Evolutionary conservation across 768 basidiomycete species (phyloP).

Genomic region (Boletus huronensis): DNA sequence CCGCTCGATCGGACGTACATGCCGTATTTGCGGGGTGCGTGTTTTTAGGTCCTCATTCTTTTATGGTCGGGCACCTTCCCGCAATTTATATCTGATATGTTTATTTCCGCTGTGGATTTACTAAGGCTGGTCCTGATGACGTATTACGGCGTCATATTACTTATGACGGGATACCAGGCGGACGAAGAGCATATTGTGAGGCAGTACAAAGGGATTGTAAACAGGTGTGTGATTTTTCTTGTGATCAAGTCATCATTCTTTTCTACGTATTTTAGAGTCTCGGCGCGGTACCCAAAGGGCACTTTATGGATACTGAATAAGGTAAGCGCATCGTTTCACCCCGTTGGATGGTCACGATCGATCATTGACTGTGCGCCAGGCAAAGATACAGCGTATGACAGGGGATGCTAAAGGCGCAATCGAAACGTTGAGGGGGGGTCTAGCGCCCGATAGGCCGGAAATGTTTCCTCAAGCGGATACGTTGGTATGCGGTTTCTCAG

Average conservation of each 20-base stretch:
- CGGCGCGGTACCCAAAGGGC: constrained; percentile 58
- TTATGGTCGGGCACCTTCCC: not conserved
- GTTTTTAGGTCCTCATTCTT: not conserved
- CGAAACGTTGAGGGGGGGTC: constrained; percentile 51
- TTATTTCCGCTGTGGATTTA: not conserved
- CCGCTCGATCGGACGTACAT: constrained; percentile 66
- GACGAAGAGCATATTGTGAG: constrained; percentile 61
- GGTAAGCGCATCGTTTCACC: constrained; percentile 31
- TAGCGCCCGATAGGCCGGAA: constrained; percentile 48
- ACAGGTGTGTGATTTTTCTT: constrained; percentile 42
- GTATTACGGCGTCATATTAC: constrained; percentile 68
- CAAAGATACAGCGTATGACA: constrained; percentile 74
- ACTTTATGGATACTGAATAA: constrained; percentile 73
- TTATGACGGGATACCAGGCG: constrained; percentile 72
- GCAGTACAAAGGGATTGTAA: constrained; percentile 63
- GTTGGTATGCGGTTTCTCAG: constrained; percentile 38
- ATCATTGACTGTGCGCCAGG: constrained; percentile 36
- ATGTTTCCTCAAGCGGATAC: constrained; percentile 72
- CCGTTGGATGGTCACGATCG: not conserved
- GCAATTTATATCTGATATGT: not conserved
- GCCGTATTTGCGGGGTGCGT: constrained; percentile 71
- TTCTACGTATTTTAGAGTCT: constrained; percentile 38
- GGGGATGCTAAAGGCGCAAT: constrained; percentile 65
- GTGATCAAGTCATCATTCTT: not conserved
- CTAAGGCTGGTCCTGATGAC: constrained; percentile 79